phyloP scores from a whole-genome alignment of 345 rosid species.

The Salix udensis region DNA sequence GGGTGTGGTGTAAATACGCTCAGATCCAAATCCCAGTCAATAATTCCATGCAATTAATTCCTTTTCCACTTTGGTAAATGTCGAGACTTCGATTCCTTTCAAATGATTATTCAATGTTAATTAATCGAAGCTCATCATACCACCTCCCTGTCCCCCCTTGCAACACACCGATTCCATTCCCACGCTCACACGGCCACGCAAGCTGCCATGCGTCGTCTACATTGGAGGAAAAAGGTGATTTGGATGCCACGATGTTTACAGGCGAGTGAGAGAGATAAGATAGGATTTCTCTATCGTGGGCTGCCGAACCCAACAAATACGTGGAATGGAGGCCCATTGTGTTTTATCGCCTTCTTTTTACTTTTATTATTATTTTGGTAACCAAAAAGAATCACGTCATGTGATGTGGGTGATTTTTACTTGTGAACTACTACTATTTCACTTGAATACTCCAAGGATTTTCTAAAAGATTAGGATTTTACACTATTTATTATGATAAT shows the following conservation, averaged over 20 bases:
- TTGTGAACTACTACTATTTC: too few relatives aligned
- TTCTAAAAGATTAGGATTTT: too few relatives aligned
- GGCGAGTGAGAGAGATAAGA: constrained; percentile 15
- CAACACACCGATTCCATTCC: not conserved
- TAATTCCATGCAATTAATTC: constrained; percentile 22
- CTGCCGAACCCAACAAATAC: constrained; percentile 5
- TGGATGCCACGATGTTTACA: not conserved
- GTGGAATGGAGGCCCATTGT: constrained; percentile 19
- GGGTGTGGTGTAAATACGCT: constrained; percentile 4
- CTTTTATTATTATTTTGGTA: not conserved
- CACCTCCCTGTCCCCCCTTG: constrained; percentile 11
- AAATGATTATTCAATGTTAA: constrained; percentile 1
- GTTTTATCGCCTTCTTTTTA: not conserved
- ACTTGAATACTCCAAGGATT: too few relatives aligned
- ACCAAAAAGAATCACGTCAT: too few relatives aligned
- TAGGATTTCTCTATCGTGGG: constrained; percentile 18
- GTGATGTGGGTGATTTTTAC: too few relatives aligned
- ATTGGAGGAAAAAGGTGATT: not conserved
- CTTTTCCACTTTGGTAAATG: constrained; percentile 3
- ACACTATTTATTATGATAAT: too few relatives aligned
- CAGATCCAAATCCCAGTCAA: constrained; percentile 35
- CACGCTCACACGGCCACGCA: not conserved
- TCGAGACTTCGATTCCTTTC: too few relatives aligned
- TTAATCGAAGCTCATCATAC: constrained; percentile 12
- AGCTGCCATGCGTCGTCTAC: not conserved